phyloP scores from a whole-genome alignment of 306 rosid genomes.

The Erythrophleum fordii region DNA sequence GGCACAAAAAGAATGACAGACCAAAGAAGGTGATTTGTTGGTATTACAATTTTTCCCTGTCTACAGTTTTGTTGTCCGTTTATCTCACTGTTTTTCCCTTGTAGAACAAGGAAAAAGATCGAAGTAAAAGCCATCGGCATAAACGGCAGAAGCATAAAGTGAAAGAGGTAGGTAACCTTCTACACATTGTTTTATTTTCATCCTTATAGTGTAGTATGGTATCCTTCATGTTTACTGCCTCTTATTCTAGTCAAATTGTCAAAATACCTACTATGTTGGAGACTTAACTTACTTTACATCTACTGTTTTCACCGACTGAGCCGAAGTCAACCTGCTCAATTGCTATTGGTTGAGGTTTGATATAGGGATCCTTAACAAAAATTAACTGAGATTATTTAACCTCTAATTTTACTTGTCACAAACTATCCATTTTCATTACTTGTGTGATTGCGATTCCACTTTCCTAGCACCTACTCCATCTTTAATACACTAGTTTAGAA shows the following conservation, averaged over 20 bases:
- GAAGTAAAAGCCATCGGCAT: constrained; percentile 67
- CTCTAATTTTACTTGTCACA: background rate
- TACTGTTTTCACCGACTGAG: background rate
- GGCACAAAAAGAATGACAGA: constrained; percentile 77
- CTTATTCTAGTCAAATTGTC: background rate
- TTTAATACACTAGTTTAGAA: constrained; percentile 9
- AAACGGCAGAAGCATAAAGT: constrained; percentile 67
- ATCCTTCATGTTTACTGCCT: constrained; percentile 13
- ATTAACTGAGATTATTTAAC: background rate
- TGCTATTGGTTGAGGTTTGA: constrained; percentile 7
- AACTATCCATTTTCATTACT: background rate
- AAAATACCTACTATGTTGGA: background rate
- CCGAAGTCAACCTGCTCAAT: background rate
- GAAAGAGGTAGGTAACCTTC: constrained; percentile 76
- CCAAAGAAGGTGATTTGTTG: constrained; percentile 68
- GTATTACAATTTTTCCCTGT: constrained; percentile 2
- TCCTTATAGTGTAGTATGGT: constrained; percentile 9
- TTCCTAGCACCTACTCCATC: constrained; percentile 6
- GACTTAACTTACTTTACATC: background rate
- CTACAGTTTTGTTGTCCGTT: constrained; percentile 19
- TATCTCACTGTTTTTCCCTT: constrained; percentile 15
- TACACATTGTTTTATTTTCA: constrained; percentile 19
- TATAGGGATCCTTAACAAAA: background rate
- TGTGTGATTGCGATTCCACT: background rate
- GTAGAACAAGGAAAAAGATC: constrained; percentile 77